Conservation (phyloP, 306 rosid species). For the Boehmeria nivea region DNA sequence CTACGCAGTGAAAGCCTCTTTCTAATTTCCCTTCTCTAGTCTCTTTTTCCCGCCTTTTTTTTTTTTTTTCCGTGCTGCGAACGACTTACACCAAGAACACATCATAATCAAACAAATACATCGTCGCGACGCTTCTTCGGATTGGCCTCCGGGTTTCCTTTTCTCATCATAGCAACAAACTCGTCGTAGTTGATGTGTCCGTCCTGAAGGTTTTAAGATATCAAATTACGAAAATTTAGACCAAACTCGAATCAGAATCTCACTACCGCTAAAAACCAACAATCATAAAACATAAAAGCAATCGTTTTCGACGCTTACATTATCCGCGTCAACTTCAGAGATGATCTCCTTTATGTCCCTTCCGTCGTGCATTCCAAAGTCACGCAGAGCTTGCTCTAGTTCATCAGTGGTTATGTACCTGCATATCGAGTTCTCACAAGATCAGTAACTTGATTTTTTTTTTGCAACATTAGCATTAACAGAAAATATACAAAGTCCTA, state of each 20-base stretch:
- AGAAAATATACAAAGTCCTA: neutral
- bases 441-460: neutral
- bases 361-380: constrained; percentile 83
- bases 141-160: constrained; percentile 63
- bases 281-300: neutral
- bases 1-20: too few species aligned
- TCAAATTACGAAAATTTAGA: too few species aligned
- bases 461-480: neutral
- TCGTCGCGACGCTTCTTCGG: constrained; percentile 71
- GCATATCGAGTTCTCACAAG: neutral
- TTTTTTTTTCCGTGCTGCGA: neutral
- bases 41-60: too few species aligned
- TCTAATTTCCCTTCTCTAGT: too few species aligned
- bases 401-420: constrained; percentile 86
- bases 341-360: constrained; percentile 76
- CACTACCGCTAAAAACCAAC: neutral
- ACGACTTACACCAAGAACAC: too few species aligned
- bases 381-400: constrained; percentile 83
- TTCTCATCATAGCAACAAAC: constrained; percentile 93
- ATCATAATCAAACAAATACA: constrained; percentile 29
- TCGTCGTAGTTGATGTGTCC: constrained; percentile 92
- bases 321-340: constrained; percentile 79
- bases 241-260: too few species aligned
- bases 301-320: constrained; percentile 40
- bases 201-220: constrained; percentile 48